phyloP scores from a whole-genome alignment of 2,329 filamentous ascomycete species.

The Paracamarosporium sp. region DNA sequence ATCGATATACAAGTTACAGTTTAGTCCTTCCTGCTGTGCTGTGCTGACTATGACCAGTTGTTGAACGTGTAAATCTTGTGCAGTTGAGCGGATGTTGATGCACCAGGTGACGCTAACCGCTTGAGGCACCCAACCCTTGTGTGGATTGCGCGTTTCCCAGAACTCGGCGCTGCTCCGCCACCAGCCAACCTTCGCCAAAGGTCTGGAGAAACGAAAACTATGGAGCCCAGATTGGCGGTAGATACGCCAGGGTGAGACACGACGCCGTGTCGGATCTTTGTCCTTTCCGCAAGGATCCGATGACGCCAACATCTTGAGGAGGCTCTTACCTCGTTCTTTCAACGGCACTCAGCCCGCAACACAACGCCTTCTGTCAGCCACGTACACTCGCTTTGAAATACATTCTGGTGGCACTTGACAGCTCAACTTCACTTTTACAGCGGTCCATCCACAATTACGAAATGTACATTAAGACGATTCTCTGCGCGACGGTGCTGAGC shows the following conservation, averaged over 20 bases:
- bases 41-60: too few species aligned
- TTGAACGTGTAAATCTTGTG: too few species aligned
- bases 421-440: neutral
- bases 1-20: too few species aligned
- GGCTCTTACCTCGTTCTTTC: neutral
- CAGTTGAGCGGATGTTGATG: neutral
- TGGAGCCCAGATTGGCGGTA: conserved; percentile 1
- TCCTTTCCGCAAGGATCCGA: neutral
- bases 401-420: neutral
- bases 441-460: neutral
- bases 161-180: neutral
- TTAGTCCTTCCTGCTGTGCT: too few species aligned
- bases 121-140: neutral
- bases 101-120: neutral
- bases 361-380: neutral
- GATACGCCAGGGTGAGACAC: neutral
- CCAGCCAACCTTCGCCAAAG: neutral
- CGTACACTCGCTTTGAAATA: neutral
- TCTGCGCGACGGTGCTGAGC: conserved; percentile 9
- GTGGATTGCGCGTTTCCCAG: conserved; percentile 1
- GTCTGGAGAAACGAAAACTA: neutral
- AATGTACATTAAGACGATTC: conserved; percentile 6
- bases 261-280: neutral
- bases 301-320: neutral
- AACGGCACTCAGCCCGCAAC: neutral